Conservation (phyloP, 2,329 filamentous ascomycete genomes). For the Colletotrichum sansevieriae region DNA sequence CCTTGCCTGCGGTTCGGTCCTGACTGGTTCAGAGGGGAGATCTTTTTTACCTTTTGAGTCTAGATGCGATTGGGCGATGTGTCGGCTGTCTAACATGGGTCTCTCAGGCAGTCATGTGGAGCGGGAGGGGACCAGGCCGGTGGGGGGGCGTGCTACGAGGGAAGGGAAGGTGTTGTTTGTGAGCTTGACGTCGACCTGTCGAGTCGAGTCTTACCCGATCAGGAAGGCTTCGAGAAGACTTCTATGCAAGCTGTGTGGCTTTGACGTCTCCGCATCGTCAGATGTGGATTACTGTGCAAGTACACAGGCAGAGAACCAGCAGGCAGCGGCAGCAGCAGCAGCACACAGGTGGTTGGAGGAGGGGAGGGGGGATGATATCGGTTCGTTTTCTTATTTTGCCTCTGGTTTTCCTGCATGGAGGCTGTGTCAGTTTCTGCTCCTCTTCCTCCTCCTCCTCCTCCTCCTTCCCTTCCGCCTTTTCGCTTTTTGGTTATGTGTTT, state of each 20-base stretch:
- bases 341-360: slow-evolving; percentile 19
- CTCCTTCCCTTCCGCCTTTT: not conserved
- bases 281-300: slow-evolving; percentile 6
- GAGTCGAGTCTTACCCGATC: slow-evolving; percentile 20
- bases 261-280: slow-evolving; percentile 29
- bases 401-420: slow-evolving; percentile 33
- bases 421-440: slow-evolving; percentile 16
- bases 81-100: slow-evolving; percentile 9
- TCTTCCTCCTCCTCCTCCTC: not conserved
- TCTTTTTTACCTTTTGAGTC: slow-evolving; percentile 19
- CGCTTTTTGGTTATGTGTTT: not conserved
- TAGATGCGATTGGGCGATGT: slow-evolving; percentile 26
- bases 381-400: slow-evolving; percentile 9
- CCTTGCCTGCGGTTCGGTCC: not conserved
- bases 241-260: slow-evolving; percentile 38
- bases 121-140: slow-evolving; percentile 11
- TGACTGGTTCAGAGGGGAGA: slow-evolving; percentile 8
- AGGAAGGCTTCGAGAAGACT: slow-evolving; percentile 39
- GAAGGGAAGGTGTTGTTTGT: slow-evolving; percentile 8
- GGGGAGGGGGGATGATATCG: not conserved
- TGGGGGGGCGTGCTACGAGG: slow-evolving; percentile 2
- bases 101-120: slow-evolving; percentile 36
- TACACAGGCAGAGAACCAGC: not conserved
- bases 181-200: slow-evolving; percentile 1
- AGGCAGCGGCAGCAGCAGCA: not conserved